Evolutionary conservation across 2,329 filamentous ascomycete species (phyloP).

Genomic region (Camillea tinctor): DNA sequence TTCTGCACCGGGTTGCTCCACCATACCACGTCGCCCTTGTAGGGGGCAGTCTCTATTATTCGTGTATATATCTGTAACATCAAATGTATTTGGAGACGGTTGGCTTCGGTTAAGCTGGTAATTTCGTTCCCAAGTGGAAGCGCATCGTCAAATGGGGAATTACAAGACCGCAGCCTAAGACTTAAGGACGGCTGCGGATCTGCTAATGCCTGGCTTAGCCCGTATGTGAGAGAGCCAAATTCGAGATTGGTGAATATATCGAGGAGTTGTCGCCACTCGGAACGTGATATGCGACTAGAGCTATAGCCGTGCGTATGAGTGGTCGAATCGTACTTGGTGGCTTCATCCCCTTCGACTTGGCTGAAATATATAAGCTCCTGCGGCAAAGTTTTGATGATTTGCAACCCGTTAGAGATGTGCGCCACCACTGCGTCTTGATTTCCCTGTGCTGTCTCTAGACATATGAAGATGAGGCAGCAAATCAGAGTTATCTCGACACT

Average conservation of each 20-base stretch:
- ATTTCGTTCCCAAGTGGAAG: neutral
- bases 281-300: constrained; percentile 10
- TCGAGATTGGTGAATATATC: constrained; percentile 19
- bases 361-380: constrained; percentile 10
- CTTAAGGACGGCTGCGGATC: neutral
- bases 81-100: neutral
- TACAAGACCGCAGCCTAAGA: constrained; percentile 5
- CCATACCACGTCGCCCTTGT: constrained; percentile 4
- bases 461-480: constrained; percentile 34
- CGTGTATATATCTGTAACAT: neutral
- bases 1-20: constrained; percentile 3
- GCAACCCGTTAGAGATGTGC: constrained; percentile 32
- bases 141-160: neutral
- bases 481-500: constrained; percentile 31
- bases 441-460: constrained; percentile 30
- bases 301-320: neutral
- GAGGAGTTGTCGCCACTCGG: constrained; percentile 20
- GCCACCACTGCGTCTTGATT: constrained; percentile 26
- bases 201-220: constrained; percentile 8
- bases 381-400: constrained; percentile 31
- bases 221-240: constrained; percentile 8
- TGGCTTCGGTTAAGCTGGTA: neutral
- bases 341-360: neutral
- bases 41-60: constrained; percentile 2
- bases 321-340: neutral